These are phyloP conservation scores for Botrytis medusae DNA, from an alignment of 2,329 filamentous ascomycete genomes.

Conservation along the genomic window DNA sequence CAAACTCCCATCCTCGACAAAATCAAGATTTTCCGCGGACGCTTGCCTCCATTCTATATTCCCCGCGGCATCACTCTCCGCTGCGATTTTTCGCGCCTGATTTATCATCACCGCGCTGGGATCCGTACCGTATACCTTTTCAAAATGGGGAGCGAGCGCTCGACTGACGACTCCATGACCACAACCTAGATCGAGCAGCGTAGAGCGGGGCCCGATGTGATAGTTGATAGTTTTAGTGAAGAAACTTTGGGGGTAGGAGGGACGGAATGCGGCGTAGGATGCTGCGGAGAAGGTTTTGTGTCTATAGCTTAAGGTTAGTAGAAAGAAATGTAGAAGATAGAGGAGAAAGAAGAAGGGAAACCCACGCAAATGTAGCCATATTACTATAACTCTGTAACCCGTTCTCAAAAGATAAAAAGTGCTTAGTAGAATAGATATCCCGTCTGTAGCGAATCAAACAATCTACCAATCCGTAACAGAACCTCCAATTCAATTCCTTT, in stretches of 20 bases:
- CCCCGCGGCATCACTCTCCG: constrained; percentile 24
- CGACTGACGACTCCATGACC: constrained; percentile 60
- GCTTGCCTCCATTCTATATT: constrained; percentile 53
- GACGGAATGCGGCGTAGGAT: constrained; percentile 60
- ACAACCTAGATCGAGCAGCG: constrained; percentile 60
- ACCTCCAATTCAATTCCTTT: neutral
- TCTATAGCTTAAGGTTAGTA: constrained; percentile 43
- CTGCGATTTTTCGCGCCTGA: constrained; percentile 43
- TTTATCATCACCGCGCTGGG: constrained; percentile 58
- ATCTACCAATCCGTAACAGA: neutral
- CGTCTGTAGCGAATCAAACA: neutral
- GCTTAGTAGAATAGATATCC: neutral
- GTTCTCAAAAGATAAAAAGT: neutral
- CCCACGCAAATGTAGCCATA: constrained; percentile 53
- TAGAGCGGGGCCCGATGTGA: constrained; percentile 45
- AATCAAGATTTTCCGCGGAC: constrained; percentile 54
- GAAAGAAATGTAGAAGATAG: constrained; percentile 16
- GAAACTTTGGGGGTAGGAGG: constrained; percentile 57
- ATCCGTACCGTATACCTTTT: constrained; percentile 53
- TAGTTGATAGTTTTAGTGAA: constrained; percentile 55
- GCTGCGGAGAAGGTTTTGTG: constrained; percentile 55
- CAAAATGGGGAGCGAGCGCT: constrained; percentile 54
- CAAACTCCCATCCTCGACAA: constrained; percentile 49
- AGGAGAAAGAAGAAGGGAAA: neutral
- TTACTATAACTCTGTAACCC: neutral